Evolutionary conservation across 495 filamentous ascomycete species (phyloP).

Genomic region (Schizothecium vesticola): DNA sequence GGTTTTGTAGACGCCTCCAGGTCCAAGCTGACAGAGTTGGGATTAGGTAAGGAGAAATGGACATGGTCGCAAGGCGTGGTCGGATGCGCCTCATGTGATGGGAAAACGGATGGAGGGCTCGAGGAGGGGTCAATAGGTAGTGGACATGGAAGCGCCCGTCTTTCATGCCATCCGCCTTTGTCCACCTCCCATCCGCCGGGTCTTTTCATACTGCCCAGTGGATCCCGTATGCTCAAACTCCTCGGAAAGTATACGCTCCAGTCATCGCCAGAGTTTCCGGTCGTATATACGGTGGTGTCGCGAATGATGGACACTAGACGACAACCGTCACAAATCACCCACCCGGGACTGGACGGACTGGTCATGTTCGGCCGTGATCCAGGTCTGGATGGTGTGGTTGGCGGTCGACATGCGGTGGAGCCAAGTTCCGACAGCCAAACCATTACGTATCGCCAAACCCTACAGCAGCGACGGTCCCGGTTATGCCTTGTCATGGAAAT

Average conservation of each 20-base stretch:
- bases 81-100: not conserved
- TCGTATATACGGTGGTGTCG: not conserved
- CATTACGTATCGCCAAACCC: constrained; percentile 28
- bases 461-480: constrained; percentile 20
- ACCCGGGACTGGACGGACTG: not conserved
- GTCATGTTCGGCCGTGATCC: not conserved
- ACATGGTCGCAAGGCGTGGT: not conserved
- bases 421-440: constrained; percentile 13
- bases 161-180: not conserved
- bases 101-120: not conserved
- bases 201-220: no score
- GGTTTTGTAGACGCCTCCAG: not conserved
- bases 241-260: not conserved
- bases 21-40: not conserved
- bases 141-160: not conserved
- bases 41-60: not conserved
- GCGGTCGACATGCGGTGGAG: constrained; percentile 11
- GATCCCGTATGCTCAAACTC: no score
- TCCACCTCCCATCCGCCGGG: not conserved
- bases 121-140: not conserved
- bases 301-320: not conserved
- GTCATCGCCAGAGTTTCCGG: not conserved
- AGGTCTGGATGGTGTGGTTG: not conserved
- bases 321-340: not conserved
- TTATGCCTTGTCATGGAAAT: constrained; percentile 35